Percentiles rank a stretch among this genome's conserved stretches.
phyloP scores from a whole-genome alignment of 129 eudicot species.

The Flaveria linearis region DNA sequence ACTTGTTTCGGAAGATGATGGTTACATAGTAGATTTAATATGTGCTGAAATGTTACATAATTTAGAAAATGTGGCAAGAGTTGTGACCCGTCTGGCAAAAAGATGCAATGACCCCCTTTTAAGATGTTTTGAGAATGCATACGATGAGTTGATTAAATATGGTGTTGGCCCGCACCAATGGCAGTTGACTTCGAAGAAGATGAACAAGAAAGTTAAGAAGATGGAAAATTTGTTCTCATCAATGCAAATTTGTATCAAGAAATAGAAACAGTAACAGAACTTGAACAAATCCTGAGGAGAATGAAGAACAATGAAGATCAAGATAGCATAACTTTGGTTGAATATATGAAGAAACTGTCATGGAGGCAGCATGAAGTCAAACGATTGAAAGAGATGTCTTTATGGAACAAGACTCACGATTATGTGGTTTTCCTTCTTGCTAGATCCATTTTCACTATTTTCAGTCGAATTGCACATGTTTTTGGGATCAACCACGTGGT shows the following conservation, averaged over 20 bases:
- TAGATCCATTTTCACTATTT: constrained; percentile 62
- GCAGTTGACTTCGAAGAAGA: constrained; percentile 67
- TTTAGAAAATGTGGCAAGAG: constrained; percentile 53
- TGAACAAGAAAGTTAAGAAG: constrained; percentile 69
- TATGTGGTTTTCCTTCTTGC: constrained; percentile 63
- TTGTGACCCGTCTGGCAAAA: constrained; percentile 62
- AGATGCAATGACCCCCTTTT: constrained; percentile 64
- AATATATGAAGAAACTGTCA: constrained; percentile 50
- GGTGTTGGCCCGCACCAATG: constrained; percentile 64
- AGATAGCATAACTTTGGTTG: constrained; percentile 49
- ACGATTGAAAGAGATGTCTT: constrained; percentile 60
- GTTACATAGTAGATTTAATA: constrained; percentile 52
- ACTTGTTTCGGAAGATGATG: constrained; percentile 69
- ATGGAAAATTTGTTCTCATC: constrained; percentile 60
- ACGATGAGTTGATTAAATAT: constrained; percentile 44
- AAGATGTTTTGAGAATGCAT: constrained; percentile 62
- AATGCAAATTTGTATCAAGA: constrained; percentile 76
- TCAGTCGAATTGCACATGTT: constrained; percentile 56
- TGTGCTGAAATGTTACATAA: constrained; percentile 67
- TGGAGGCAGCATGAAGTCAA: constrained; percentile 72
- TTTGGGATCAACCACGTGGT: constrained; percentile 57
- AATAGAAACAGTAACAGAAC: constrained; percentile 66
- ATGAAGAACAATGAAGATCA: constrained; percentile 54
- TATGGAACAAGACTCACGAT: constrained; percentile 71
- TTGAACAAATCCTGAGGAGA: constrained; percentile 75